These are phyloP conservation scores for Citrus hindsii DNA, from an alignment of 345 rosid genomes.

Conservation along the genomic window DNA sequence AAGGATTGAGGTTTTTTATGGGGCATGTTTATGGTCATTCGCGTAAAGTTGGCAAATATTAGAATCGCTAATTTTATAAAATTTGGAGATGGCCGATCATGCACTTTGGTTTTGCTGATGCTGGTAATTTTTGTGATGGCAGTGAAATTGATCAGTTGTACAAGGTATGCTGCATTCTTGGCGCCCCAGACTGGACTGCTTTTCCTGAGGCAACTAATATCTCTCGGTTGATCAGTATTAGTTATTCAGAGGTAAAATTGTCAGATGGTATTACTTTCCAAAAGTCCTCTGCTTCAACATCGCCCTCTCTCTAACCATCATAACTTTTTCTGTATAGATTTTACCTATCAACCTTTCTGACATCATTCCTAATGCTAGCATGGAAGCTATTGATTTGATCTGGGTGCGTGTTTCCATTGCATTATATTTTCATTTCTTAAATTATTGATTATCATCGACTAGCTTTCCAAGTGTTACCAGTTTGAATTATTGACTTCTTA, in stretches of 20 bases:
- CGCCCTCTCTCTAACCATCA: not conserved
- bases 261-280: not conserved
- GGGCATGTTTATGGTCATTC: not conserved
- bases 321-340: slow-evolving; percentile 38
- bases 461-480: not conserved
- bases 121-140: slow-evolving; percentile 6
- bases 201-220: slow-evolving; percentile 75
- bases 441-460: not conserved
- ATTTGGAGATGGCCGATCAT: not conserved
- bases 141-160: slow-evolving; percentile 89
- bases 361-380: slow-evolving; percentile 72
- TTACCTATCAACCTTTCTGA: slow-evolving; percentile 56
- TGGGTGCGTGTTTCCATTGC: slow-evolving; percentile 40
- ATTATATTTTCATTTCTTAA: not conserved
- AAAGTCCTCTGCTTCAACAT: not conserved
- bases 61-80: not conserved
- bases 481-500: slow-evolving; percentile 4
- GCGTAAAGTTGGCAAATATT: not conserved
- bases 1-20: not conserved
- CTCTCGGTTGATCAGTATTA: slow-evolving; percentile 55
- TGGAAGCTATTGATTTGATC: slow-evolving; percentile 82
- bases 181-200: slow-evolving; percentile 66
- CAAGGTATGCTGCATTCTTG: slow-evolving; percentile 86
- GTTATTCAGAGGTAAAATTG: slow-evolving; percentile 54
- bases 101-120: not conserved